Evolutionary conservation across 768 basidiomycete genomes (phyloP), one percentile per base, ranked within the genome.

Genomic region (Lentinula boryana): DNA sequence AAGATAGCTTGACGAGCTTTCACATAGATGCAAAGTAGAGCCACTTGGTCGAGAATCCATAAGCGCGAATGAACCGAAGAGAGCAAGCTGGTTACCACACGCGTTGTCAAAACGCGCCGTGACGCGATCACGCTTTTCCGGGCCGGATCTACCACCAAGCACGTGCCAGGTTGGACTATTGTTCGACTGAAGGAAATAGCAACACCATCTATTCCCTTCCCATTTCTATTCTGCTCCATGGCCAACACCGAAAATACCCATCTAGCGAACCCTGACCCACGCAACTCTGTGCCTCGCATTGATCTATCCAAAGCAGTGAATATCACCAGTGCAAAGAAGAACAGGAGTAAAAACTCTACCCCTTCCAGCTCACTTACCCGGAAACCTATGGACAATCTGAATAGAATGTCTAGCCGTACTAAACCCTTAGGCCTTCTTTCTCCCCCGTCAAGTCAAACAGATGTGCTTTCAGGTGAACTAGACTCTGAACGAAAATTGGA

Each of bases 381-480:
- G 23, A 60, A 46, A 31, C 50, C 58, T n/a, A 60, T 60, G 58
- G 35, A 33, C 23, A 52, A 51, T 43, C 27, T 51, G 9, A 51
- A 60, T 36, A 60, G 58, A n/a, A 18, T 18, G 49, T 60, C 58
- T 52, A 18, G 57, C 16, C 40, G 27, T 23, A 27, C 15, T 31
- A 40, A 49, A 23, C 48, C 48, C 16, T 32, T 52, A 18, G 62
- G 62, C 21, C 41, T 63, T 16, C 52, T 60, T 35, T 63, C 62
- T 43, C 62, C 62, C 4, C 50, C 62, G 16, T 36, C 56, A n/a
- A 63, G 62, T 27, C 57, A 60, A n/a, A 53, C 31, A 33, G 31
- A 46, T 51, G 38, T 51, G 13, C 38, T 62, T 9, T 15, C 35
- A 5, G 54, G 53, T n/a, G 57, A 53, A 51, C 32, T 40, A 23